These are phyloP conservation scores for Aspergillus oerlinghausenensis DNA, from an alignment of 2,329 filamentous ascomycete species.

Conservation along the genomic window DNA sequence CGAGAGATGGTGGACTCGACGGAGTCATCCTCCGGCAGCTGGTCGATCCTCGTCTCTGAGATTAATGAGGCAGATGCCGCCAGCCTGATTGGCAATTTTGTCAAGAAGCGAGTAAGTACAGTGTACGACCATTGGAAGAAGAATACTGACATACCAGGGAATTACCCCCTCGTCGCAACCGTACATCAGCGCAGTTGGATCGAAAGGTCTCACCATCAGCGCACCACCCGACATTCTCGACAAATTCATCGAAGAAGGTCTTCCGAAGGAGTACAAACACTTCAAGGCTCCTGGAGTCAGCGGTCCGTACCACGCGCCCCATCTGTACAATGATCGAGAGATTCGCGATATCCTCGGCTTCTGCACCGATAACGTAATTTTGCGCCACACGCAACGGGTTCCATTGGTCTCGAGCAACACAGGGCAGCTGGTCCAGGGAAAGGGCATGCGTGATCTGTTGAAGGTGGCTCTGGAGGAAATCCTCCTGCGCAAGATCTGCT, in stretches of 20 bases:
- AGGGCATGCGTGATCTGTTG: constrained; percentile 30
- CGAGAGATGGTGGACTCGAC: constrained; percentile 33
- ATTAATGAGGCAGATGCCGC: constrained; percentile 29
- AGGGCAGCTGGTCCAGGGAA: constrained; percentile 26
- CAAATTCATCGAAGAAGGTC: constrained; percentile 47
- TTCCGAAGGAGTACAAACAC: constrained; percentile 48
- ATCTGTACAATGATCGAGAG: constrained; percentile 50
- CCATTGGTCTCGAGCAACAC: constrained; percentile 37
- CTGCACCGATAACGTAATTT: constrained; percentile 27
- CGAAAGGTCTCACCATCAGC: constrained; percentile 56
- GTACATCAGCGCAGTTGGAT: constrained; percentile 57
- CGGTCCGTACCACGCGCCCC: constrained; percentile 56
- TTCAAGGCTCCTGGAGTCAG: constrained; percentile 50
- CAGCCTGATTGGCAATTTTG: constrained; percentile 21
- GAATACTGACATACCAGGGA: constrained; percentile 19
- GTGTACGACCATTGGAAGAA: neutral
- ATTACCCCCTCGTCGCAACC: constrained; percentile 50
- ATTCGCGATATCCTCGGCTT: constrained; percentile 48
- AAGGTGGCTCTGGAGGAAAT: constrained; percentile 34
- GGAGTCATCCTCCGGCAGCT: constrained; percentile 28
- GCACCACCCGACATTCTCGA: constrained; percentile 53
- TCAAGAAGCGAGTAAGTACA: constrained; percentile 21
- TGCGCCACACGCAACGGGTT: constrained; percentile 25
- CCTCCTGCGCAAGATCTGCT: constrained; percentile 35
- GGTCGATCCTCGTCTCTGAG: constrained; percentile 40